phyloP scores from a whole-genome alignment of 192 early-diverging fungal genomes.

The Dissophora ornata region DNA sequence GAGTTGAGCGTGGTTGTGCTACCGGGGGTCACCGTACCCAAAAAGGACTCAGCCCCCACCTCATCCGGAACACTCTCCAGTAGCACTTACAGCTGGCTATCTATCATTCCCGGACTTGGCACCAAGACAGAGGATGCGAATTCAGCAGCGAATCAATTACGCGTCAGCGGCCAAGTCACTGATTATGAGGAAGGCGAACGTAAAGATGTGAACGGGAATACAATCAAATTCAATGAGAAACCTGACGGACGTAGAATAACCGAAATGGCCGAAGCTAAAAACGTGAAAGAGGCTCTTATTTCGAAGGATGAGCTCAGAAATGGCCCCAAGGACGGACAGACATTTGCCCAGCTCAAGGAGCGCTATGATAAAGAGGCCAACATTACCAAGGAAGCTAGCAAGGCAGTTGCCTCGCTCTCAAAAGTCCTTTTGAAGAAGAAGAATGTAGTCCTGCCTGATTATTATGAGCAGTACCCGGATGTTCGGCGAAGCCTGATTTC shows the following conservation, averaged over 20 bases:
- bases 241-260: slow-evolving; percentile 18
- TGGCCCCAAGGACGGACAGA: not conserved
- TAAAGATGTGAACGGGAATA: slow-evolving; percentile 8
- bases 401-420: slow-evolving; percentile 29
- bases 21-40: not conserved
- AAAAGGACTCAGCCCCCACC: not conserved
- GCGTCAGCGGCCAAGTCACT: not conserved
- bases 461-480: slow-evolving; percentile 45
- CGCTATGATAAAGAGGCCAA: not conserved
- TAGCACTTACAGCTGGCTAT: slow-evolving; percentile 37
- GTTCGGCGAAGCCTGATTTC: slow-evolving; percentile 18
- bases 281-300: not conserved
- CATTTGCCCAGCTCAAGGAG: slow-evolving; percentile 36
- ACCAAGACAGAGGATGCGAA: slow-evolving; percentile 13
- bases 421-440: slow-evolving; percentile 45
- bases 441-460: slow-evolving; percentile 43
- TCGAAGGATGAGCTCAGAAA: not conserved
- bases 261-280: slow-evolving; percentile 12
- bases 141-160: not conserved
- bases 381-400: slow-evolving; percentile 28
- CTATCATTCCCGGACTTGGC: slow-evolving; percentile 38
- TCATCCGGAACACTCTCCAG: slow-evolving; percentile 2
- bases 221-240: slow-evolving; percentile 2
- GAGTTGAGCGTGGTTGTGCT: slow-evolving; percentile 20
- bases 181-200: slow-evolving; percentile 16